phyloP scores from a whole-genome alignment of 306 rosid genomes.

The Crataegus laevigata region DNA sequence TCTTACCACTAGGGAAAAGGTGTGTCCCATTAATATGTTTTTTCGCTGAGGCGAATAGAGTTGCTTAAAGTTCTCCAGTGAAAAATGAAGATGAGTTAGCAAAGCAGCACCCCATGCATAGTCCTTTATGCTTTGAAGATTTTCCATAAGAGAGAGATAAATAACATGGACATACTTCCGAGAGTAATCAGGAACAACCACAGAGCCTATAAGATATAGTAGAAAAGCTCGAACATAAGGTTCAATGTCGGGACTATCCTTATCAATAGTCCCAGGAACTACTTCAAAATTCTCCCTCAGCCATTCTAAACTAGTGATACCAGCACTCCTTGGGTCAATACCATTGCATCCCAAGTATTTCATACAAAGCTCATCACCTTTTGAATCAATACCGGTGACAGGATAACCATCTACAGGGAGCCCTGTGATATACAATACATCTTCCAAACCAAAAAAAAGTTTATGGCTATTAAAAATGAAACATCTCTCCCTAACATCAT shows the following conservation, averaged over 20 bases:
- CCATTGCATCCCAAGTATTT: neutral
- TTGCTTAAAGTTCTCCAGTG: neutral
- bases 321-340: neutral
- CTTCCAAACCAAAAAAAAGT: neutral
- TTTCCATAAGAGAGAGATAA: neutral
- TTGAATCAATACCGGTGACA: neutral
- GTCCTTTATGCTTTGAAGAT: neutral
- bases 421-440: neutral
- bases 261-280: neutral
- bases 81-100: neutral
- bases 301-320: neutral
- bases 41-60: neutral
- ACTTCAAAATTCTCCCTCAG: neutral
- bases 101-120: neutral
- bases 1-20: neutral
- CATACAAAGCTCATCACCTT: neutral
- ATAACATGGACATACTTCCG: neutral
- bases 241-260: neutral
- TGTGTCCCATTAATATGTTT: neutral
- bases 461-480: neutral
- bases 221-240: neutral
- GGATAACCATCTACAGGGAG: neutral
- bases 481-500: neutral
- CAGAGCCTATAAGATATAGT: neutral
- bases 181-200: neutral